Conservation (phyloP, 2,329 filamentous ascomycete species). For the Ascochyta rabiei region DNA sequence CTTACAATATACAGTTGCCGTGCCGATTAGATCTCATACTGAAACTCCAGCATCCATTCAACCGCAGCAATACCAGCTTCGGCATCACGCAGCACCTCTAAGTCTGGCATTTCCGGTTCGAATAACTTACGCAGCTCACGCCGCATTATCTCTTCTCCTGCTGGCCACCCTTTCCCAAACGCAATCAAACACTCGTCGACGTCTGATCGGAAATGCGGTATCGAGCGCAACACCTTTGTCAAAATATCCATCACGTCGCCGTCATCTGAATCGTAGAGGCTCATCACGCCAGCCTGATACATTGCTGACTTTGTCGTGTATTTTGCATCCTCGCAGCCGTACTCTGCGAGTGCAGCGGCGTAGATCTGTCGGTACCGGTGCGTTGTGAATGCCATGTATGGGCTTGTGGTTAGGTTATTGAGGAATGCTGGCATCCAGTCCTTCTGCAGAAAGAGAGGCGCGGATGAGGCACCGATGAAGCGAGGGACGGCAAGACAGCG, state of each 20-base stretch:
- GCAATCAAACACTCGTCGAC: neutral
- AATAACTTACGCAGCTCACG: neutral
- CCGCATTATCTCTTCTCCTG: neutral
- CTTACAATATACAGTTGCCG: too few relatives aligned
- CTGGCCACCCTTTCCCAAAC: constrained; percentile 2
- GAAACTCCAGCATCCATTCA: neutral
- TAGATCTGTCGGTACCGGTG: constrained; percentile 24
- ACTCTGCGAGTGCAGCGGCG: constrained; percentile 14
- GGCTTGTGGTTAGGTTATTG: neutral
- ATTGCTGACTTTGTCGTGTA: constrained; percentile 21
- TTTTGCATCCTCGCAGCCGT: constrained; percentile 10
- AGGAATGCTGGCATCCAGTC: constrained; percentile 16
- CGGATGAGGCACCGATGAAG: constrained; percentile 19
- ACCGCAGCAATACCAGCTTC: neutral
- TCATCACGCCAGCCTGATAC: constrained; percentile 9
- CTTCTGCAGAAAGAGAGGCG: constrained; percentile 18
- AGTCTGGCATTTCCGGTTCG: neutral
- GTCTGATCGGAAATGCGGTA: neutral
- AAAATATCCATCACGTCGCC: neutral
- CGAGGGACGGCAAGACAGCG: constrained; percentile 17
- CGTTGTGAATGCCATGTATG: constrained; percentile 3
- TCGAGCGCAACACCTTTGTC: neutral
- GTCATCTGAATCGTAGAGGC: constrained; percentile 2
- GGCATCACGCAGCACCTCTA: neutral
- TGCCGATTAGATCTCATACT: neutral